Conservation (phyloP, 306 rosid species). For the Dryas drummondii region DNA sequence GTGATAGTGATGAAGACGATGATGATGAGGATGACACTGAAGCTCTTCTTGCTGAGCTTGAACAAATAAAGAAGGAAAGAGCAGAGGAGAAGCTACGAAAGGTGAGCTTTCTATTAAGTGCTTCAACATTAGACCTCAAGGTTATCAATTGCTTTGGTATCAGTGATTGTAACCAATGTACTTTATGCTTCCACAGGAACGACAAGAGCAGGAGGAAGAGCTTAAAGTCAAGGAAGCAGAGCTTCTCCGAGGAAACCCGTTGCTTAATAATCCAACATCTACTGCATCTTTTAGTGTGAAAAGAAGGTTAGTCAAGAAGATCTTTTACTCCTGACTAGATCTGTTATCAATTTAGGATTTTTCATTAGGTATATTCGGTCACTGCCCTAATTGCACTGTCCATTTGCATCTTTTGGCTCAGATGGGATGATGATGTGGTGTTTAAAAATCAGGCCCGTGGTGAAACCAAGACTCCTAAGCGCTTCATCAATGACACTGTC, state of each 20-base stretch:
- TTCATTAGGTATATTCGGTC: no score
- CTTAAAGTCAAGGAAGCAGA: conserved; percentile 88
- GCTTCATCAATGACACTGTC: conserved; percentile 90
- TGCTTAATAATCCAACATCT: conserved; percentile 60
- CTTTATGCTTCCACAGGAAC: conserved; percentile 52
- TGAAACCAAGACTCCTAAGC: conserved; percentile 81
- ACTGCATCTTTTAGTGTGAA: conserved; percentile 57
- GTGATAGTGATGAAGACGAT: conserved; percentile 46
- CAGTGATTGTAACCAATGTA: conserved; percentile 1
- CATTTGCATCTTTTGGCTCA: conserved; percentile 15
- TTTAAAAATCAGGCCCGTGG: conserved; percentile 94
- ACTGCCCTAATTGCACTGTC: not conserved
- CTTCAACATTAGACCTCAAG: not conserved
- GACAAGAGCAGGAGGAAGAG: conserved; percentile 70
- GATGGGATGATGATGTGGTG: conserved; percentile 96
- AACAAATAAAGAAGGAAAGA: conserved; percentile 94
- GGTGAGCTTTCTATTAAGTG: conserved; percentile 41
- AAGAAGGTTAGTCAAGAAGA: conserved; percentile 54
- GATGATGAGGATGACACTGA: conserved; percentile 83
- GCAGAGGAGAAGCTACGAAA: conserved; percentile 85
- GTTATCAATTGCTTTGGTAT: not conserved
- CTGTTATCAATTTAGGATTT: not conserved
- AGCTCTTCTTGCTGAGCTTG: conserved; percentile 94
- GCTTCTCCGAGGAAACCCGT: conserved; percentile 79
- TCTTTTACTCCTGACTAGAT: not conserved